Evolutionary conservation across 2,329 filamentous ascomycete species (phyloP), one percentile per base, ranked within the genome.

Genomic region (Trichoderma breve): DNA sequence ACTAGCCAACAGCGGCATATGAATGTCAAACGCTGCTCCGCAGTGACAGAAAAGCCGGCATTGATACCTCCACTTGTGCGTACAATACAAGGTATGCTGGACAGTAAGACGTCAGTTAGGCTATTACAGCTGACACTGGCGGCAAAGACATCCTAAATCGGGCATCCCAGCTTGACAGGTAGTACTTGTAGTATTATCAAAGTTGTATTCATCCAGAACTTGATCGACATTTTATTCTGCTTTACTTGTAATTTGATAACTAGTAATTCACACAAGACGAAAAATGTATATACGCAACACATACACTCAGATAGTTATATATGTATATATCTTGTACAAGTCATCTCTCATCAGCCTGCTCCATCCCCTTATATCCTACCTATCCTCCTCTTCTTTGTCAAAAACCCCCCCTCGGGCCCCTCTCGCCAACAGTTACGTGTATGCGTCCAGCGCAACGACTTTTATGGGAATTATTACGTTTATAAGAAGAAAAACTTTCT

Each of bases 371-470:
- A 21, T 7, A 51, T 61, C 28, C 28, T 11, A 24, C 28, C 28
- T 11, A 24, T 18, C 24, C 55, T 51, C 55, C 30, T 21, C 55
- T 61, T 61, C 55, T 30, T 53, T 32, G 53, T 32, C 65, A 43
- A 57, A 47, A 47, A n/a, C 64, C 7, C 51, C 64, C 43, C n/a
- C 32, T 70, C 34, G 21, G 39, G 53, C 65, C 36, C 65, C 36
- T 39, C 65, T 70, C 28, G 66, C 57, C 32, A 70, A 62, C 66
- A 62, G 34, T 51, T 15, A 61, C 57, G 57, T 53, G 30, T 53
- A 61, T 62, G 66, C 66, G 66, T 70, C 66, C 66, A 70, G 66
- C 66, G 66, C 66, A 62, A 21, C 39, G 28, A 24, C 11, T 61
- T 43, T 36, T 36, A 26, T n/a, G 15, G 15, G 15, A 30, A 60